Evolutionary conservation across 208 protist genomes (phyloP), one percentile per base, ranked within the genome.

Genomic region (Porcisia deanei): DNA sequence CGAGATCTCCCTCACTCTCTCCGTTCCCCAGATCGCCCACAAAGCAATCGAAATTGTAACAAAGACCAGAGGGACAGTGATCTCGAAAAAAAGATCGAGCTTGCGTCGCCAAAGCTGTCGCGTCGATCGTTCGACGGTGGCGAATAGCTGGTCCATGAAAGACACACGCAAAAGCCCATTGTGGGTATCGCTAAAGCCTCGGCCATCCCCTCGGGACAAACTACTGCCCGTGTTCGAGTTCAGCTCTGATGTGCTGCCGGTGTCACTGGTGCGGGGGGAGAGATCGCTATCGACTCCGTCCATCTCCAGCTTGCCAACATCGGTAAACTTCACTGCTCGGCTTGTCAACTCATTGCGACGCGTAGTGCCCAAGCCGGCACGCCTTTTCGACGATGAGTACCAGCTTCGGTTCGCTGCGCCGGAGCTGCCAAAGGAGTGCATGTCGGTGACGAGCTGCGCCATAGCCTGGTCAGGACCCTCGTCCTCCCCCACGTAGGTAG

Each of bases 31-130:
- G 6, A 83, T 74, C 12, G 69, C 68, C 66, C 78, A 79, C 34
- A 92, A 58, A 0, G 83, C 47, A n/a, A 90, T 75, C 12, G 85
- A 76, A n/a, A 84, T 65, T 0, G 47, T 55, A 0, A 90, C 60
- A 61, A 92, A 92, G 45, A 90, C 5, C 2, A 90, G 20, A 2
- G 88, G 88, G 12, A 89, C 68, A 0, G 83, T 2, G 1, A 92
- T 2, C 49, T 92, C 88, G 2, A 86, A 14, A 0, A 88, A 1
- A 14, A 89, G 45, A 39, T 64, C 61, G 9, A 77, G 0, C 78
- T 83, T 85, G 20, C 41, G 41, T 0, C 71, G 83, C 37, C 74
- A 85, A 1, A 79, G 68, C 73, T 89, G 77, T 14, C 73, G 72
- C 1, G 67, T 39, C 10, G 65, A 65, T 39, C 87, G 82, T 47